A percentile compares a stretch with the other conserved stretches of the same genome.
phyloP scores from a whole-genome alignment of 139 green algal species.

The Picochlorum sp. region DNA sequence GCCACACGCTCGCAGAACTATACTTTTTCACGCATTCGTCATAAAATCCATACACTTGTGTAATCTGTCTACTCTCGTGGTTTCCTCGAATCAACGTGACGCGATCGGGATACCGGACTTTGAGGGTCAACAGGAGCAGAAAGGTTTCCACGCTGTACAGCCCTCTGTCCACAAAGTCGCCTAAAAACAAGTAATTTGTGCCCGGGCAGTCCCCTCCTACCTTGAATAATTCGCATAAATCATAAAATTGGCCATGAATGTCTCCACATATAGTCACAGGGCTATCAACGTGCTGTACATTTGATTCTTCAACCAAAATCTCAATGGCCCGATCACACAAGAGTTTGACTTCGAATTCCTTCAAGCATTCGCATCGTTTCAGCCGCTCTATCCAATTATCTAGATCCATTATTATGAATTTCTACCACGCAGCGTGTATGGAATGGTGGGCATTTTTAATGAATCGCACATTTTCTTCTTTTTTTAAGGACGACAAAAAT shows the following conservation, averaged over 20 bases:
- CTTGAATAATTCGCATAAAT: constrained; percentile 97
- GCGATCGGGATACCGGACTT: constrained; percentile 90
- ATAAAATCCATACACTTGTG: constrained; percentile 99
- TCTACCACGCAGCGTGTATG: too few relatives aligned
- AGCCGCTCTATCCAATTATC: constrained; percentile 93
- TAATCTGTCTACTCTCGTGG: constrained; percentile 98
- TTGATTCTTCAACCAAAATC: constrained; percentile 94
- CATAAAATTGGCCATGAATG: constrained; percentile 96
- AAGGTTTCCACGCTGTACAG: constrained; percentile 99
- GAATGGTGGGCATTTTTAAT: too few relatives aligned
- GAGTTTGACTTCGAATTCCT: constrained; percentile 87
- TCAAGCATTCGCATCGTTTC: constrained; percentile 84
- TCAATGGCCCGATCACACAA: constrained; percentile 91
- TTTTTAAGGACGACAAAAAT: too few relatives aligned
- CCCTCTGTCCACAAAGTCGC: constrained; percentile 97
- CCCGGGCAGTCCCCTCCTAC: constrained; percentile 91
- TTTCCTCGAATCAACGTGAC: constrained; percentile 97
- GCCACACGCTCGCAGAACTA: constrained; percentile 92
- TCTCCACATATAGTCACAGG: constrained; percentile 97
- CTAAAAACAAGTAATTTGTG: constrained; percentile 99
- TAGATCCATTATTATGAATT: constrained; percentile 42
- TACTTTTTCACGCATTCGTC: constrained; percentile 99
- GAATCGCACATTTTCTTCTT: too few relatives aligned
- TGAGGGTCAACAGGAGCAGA: constrained; percentile 93
- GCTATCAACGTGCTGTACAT: constrained; percentile 92